phyloP scores from a whole-genome alignment of 176 grass and related monocot genomes.

The Eleusine indica region DNA sequence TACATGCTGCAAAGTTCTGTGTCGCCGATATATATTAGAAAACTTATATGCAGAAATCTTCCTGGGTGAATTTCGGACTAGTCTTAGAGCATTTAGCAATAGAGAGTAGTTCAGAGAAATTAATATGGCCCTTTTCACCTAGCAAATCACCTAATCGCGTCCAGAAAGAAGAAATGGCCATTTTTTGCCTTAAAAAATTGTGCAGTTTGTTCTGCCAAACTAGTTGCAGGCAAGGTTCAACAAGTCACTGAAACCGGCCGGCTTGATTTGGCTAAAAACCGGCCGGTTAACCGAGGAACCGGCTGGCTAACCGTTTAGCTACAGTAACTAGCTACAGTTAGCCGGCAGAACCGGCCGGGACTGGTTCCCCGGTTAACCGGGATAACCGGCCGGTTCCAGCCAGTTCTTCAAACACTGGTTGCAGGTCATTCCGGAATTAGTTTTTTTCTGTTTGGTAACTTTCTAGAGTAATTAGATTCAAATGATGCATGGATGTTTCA shows the following conservation, averaged over 20 bases:
- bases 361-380: no score
- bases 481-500: not conserved
- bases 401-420: not conserved
- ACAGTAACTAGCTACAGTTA: no score
- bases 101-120: not conserved
- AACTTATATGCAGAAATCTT: not conserved
- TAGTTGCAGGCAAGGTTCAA: not conserved
- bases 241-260: no score
- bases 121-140: not conserved
- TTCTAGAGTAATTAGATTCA: not conserved
- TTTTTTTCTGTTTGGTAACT: not conserved
- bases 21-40: not conserved
- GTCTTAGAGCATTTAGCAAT: not conserved
- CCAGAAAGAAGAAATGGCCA: not conserved
- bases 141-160: not conserved
- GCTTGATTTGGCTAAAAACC: no score
- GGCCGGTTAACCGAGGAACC: no score
- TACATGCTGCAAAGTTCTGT: not conserved
- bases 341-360: no score
- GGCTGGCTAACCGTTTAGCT: no score
- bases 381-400: no score
- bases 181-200: not conserved
- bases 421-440: not conserved
- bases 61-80: not conserved
- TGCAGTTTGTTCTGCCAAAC: not conserved